These are phyloP conservation scores for Venturiaceae sp. DNA, from an alignment of 2,329 filamentous ascomycete genomes.

Conservation along the genomic window DNA sequence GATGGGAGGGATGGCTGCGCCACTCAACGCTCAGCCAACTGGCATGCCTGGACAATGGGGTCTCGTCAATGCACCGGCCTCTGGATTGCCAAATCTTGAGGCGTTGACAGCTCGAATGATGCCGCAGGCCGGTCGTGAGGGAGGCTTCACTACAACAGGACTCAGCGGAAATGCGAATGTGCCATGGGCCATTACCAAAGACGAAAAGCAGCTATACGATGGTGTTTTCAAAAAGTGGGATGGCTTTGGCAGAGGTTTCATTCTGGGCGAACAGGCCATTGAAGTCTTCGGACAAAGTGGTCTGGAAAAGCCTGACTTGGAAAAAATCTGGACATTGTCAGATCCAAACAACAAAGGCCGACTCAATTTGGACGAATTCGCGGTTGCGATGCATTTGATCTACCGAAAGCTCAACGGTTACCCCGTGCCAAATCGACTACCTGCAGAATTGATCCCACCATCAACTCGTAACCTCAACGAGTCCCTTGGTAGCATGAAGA, in stretches of 20 bases:
- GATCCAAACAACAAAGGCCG: slow-evolving; percentile 92
- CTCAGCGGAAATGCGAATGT: slow-evolving; percentile 90
- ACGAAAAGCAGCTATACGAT: slow-evolving; percentile 96
- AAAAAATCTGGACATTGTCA: slow-evolving; percentile 88
- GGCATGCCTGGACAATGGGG: slow-evolving; percentile 93
- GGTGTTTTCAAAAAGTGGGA: slow-evolving; percentile 95
- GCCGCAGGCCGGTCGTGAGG: slow-evolving; percentile 84
- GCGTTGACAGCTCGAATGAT: slow-evolving; percentile 90
- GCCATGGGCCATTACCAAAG: slow-evolving; percentile 97
- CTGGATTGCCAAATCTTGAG: slow-evolving; percentile 87
- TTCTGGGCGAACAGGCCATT: slow-evolving; percentile 84
- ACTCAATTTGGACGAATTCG: slow-evolving; percentile 92
- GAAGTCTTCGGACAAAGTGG: slow-evolving; percentile 97
- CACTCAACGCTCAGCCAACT: slow-evolving; percentile 86
- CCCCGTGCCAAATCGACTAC: slow-evolving; percentile 76
- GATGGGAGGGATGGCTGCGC: slow-evolving; percentile 44
- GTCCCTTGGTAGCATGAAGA: slow-evolving; percentile 89
- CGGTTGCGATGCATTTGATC: slow-evolving; percentile 97
- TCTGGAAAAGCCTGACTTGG: slow-evolving; percentile 79
- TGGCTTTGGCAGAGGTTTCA: slow-evolving; percentile 83
- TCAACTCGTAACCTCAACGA: slow-evolving; percentile 89
- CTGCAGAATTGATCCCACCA: slow-evolving; percentile 85
- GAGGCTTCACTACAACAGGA: slow-evolving; percentile 76
- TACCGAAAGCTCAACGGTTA: slow-evolving; percentile 96
- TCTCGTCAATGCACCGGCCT: slow-evolving; percentile 87